These are phyloP conservation scores for Polytrichum commune DNA, from an alignment of 225 moss, liverwort and hornwort genomes.

Conservation along the genomic window DNA sequence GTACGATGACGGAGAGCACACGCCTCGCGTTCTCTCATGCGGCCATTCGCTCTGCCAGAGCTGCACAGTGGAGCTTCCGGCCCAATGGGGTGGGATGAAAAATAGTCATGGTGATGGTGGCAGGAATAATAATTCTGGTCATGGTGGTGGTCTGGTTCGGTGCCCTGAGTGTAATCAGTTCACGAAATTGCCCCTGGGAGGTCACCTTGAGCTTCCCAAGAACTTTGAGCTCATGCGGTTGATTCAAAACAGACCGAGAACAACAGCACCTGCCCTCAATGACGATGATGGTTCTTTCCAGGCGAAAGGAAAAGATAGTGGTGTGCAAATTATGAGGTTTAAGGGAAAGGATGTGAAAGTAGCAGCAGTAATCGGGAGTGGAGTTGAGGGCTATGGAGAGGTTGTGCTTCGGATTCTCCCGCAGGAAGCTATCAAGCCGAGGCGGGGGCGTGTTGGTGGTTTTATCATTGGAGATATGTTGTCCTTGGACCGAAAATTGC, in stretches of 20 bases:
- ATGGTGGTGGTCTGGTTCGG: slow-evolving; percentile 49
- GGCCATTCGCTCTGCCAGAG: slow-evolving; percentile 84
- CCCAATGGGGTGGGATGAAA: slow-evolving; percentile 40
- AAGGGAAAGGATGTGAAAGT: neutral
- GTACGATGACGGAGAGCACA: slow-evolving; percentile 56
- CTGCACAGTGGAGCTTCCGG: slow-evolving; percentile 65
- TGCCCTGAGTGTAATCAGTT: slow-evolving; percentile 86
- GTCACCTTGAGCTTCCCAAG: slow-evolving; percentile 60
- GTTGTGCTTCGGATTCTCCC: slow-evolving; percentile 35
- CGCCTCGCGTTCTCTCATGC: slow-evolving; percentile 78
- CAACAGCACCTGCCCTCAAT: neutral
- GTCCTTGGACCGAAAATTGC: neutral
- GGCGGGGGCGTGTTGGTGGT: neutral
- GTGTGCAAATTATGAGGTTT: too few relatives aligned
- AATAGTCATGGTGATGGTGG: neutral
- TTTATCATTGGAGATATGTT: slow-evolving; percentile 18
- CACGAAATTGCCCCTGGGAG: slow-evolving; percentile 66
- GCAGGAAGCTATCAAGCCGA: slow-evolving; percentile 17
- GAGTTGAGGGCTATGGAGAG: slow-evolving; percentile 13
- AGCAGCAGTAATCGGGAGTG: neutral
- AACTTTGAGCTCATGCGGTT: slow-evolving; percentile 84
- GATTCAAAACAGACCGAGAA: slow-evolving; percentile 21
- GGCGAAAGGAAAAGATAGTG: neutral
- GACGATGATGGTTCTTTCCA: neutral
- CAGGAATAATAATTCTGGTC: slow-evolving; percentile 1